A percentile compares a stretch with the other conserved stretches of the same genome.
phyloP scores from a whole-genome alignment of 78 protist genomes.

The Bigelowiella natans region DNA sequence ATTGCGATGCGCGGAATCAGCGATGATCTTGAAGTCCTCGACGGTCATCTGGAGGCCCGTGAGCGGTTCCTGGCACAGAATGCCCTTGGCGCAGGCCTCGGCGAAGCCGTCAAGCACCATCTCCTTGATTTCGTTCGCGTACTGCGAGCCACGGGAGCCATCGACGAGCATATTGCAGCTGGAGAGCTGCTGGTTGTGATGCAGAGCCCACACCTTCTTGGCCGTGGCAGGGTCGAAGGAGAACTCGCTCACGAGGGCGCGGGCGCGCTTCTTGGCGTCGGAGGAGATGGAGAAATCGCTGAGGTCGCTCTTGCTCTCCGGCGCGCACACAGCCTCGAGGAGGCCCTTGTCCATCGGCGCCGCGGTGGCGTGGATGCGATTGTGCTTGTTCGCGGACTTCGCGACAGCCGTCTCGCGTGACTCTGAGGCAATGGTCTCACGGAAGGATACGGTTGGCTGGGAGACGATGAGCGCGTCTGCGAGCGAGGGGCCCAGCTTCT shows the following conservation, averaged over 20 bases:
- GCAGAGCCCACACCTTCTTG: conserved; percentile 29
- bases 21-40: conserved; percentile 44
- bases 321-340: conserved; percentile 33
- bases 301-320: not conserved
- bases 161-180: conserved; percentile 66
- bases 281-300: no score
- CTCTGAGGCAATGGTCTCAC: conserved; percentile 46
- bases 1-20: conserved; percentile 59
- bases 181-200: not conserved
- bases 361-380: conserved; percentile 44
- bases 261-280: conserved; percentile 3
- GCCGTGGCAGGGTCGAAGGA: conserved; percentile 37
- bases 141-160: conserved; percentile 54
- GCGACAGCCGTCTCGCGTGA: not conserved
- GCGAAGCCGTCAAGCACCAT: conserved; percentile 39
- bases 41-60: conserved; percentile 52
- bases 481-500: conserved; percentile 11
- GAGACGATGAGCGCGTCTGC: conserved; percentile 19
- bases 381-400: conserved; percentile 59
- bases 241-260: conserved; percentile 6
- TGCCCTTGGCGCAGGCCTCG: conserved; percentile 32
- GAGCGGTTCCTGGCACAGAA: conserved; percentile 44
- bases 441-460: conserved; percentile 35
- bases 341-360: conserved; percentile 28
- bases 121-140: conserved; percentile 45